phyloP scores from a whole-genome alignment of 768 basidiomycete species.

The Artomyces pyxidatus region DNA sequence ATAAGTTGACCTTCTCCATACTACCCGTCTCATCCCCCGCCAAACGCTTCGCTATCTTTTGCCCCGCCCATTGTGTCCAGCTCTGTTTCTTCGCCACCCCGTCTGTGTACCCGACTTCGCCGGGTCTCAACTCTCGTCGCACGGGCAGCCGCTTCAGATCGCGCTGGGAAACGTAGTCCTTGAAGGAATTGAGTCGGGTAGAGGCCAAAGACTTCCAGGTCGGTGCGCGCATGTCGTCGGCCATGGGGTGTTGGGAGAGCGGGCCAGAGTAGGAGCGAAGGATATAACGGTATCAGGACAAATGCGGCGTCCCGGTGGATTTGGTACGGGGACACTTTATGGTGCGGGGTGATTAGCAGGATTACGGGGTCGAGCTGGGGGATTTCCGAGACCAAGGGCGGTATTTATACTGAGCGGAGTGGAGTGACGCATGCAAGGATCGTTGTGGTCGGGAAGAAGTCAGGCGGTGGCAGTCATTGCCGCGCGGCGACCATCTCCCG shows the following conservation, averaged over 20 bases:
- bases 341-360: no score
- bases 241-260: constrained; percentile 7
- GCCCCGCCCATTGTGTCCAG: constrained; percentile 59
- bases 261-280: background rate
- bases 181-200: constrained; percentile 31
- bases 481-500: no score
- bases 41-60: constrained; percentile 29
- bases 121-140: constrained; percentile 11
- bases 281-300: no score
- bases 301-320: no score
- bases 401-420: no score
- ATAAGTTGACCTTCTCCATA: constrained; percentile 47
- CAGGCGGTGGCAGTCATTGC: no score
- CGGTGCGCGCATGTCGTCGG: constrained; percentile 24
- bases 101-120: constrained; percentile 18
- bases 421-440: no score
- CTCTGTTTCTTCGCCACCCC: constrained; percentile 27
- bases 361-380: no score
- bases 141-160: constrained; percentile 27
- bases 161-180: constrained; percentile 40
- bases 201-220: constrained; percentile 25
- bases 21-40: constrained; percentile 18
- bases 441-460: no score
- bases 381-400: no score
- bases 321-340: no score